Percentiles rank a stretch among this genome's conserved stretches.
These are phyloP conservation scores for Mallotus japonicus DNA, from an alignment of 441 rosid species.

Conservation along the genomic window DNA sequence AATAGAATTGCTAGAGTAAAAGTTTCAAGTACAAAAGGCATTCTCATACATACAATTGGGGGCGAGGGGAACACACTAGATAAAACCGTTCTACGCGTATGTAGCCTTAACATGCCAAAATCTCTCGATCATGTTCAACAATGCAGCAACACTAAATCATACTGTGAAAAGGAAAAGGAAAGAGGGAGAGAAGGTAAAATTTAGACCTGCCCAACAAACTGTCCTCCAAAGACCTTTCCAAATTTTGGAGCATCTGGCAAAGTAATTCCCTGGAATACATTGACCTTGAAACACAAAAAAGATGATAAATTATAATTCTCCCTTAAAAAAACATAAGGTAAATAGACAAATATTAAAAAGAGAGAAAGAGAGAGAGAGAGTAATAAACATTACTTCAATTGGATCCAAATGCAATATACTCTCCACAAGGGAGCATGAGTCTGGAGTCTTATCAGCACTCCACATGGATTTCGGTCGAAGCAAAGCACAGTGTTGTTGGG, in stretches of 20 bases:
- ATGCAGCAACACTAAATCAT: conserved; percentile 3
- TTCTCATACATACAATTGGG: background rate
- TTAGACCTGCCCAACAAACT: conserved; percentile 84
- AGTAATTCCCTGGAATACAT: conserved; percentile 81
- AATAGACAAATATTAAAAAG: background rate
- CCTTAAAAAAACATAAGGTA: too few species aligned
- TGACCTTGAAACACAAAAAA: conserved; percentile 49
- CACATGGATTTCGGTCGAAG: conserved; percentile 82
- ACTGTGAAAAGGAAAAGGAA: background rate
- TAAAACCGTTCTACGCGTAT: conserved; percentile 1
- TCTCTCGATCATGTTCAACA: background rate
- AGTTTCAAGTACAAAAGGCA: background rate
- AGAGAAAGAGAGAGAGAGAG: background rate
- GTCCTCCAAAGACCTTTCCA: conserved; percentile 96
- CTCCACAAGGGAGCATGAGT: conserved; percentile 66
- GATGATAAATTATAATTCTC: too few species aligned
- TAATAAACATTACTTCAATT: conserved; percentile 56
- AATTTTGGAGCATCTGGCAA: conserved; percentile 84
- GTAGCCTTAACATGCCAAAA: background rate
- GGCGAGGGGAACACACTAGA: background rate
- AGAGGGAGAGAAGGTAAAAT: conserved; percentile 10
- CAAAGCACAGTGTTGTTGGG: conserved; percentile 54
- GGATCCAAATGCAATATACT: conserved; percentile 83
- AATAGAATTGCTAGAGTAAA: background rate
- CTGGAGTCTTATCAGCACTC: conserved; percentile 68